phyloP scores from a whole-genome alignment of 2,329 filamentous ascomycete genomes.

The Cephalotrichum gorgonifer region DNA sequence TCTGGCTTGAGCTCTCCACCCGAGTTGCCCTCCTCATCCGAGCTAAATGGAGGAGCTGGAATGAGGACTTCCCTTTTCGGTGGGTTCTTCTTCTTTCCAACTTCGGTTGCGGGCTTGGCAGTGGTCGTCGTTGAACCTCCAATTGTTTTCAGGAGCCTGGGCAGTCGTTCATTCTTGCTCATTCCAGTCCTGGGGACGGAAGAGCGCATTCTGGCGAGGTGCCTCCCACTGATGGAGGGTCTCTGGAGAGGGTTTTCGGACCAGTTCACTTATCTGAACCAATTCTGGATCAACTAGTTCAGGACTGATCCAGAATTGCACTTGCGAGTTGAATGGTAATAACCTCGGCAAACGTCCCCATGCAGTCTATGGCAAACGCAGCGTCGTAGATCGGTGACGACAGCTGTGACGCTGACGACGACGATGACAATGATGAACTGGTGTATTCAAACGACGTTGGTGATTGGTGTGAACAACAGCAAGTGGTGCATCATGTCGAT shows the following conservation, averaged over 20 bases:
- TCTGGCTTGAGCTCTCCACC: no score
- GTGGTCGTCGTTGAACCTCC: not conserved
- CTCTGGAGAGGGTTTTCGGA: no score
- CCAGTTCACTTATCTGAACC: no score
- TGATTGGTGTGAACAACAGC: no score
- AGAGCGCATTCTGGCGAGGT: not conserved
- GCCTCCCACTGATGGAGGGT: no score
- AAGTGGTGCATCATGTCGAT: not conserved
- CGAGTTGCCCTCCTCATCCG: no score
- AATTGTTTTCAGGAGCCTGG: not conserved
- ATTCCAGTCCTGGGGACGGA: not conserved
- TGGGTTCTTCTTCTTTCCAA: not conserved
- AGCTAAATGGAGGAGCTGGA: no score
- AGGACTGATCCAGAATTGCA: no score
- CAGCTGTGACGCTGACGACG: not conserved
- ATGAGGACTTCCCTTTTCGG: no score
- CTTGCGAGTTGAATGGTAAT: no score
- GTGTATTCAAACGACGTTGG: not conserved
- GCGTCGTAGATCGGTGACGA: not conserved
- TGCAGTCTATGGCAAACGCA: not conserved
- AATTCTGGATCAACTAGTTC: no score
- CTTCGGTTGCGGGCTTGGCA: not conserved
- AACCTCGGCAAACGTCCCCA: not conserved
- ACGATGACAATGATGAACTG: no score
- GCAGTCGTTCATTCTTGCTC: not conserved